Conservation (phyloP, 768 basidiomycete genomes). For the Termitomyces eurrhizus region DNA sequence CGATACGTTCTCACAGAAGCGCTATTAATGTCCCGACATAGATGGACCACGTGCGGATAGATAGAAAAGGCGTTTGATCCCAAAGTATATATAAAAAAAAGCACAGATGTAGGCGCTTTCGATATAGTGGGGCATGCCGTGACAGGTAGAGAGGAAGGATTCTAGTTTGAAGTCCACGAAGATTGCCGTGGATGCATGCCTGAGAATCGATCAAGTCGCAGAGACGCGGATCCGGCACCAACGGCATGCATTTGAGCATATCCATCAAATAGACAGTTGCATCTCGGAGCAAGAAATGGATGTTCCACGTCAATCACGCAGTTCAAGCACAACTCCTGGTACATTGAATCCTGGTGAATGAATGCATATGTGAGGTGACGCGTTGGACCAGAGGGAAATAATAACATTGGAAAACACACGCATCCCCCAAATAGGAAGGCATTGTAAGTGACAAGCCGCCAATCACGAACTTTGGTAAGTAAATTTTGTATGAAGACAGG, state of each 20-base stretch:
- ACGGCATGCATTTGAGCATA: background rate
- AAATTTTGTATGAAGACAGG: too few species aligned
- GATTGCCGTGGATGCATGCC: background rate
- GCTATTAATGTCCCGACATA: background rate
- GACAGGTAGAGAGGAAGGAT: background rate
- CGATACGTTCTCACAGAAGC: background rate
- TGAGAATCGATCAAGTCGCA: background rate
- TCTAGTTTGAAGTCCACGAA: background rate
- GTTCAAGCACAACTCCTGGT: background rate
- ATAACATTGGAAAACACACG: too few species aligned
- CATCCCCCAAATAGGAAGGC: too few species aligned
- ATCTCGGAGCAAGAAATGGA: background rate
- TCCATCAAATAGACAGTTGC: background rate
- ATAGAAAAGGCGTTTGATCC: background rate
- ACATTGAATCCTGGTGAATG: too few species aligned
- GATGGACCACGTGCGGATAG: background rate
- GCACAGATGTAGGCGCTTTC: background rate
- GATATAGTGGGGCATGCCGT: background rate
- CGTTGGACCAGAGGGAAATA: too few species aligned
- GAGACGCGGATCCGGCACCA: background rate
- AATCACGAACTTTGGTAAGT: too few species aligned
- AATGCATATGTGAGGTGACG: background rate
- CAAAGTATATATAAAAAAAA: background rate
- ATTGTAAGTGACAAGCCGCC: too few species aligned
- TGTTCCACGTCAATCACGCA: background rate